Evolutionary conservation across 2,329 filamentous ascomycete genomes (phyloP).

Genomic region (Pezicula neosporulosa): DNA sequence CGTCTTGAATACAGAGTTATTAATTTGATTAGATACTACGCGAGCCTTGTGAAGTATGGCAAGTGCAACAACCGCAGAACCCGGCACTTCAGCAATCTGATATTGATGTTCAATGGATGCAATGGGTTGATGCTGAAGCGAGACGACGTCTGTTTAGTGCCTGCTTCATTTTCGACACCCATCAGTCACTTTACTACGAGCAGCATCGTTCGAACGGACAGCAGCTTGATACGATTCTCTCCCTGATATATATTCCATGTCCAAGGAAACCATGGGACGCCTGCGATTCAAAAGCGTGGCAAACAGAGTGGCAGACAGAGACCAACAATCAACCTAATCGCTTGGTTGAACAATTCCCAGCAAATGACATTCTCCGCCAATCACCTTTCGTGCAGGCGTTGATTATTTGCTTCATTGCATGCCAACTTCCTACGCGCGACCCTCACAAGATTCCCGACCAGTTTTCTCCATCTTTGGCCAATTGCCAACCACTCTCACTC

Average conservation of each 20-base stretch:
- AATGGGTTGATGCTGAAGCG: constrained; percentile 51
- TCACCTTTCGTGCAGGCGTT: constrained; percentile 20
- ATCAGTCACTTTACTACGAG: constrained; percentile 50
- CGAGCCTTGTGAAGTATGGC: neutral
- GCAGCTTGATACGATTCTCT: constrained; percentile 5
- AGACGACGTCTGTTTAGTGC: constrained; percentile 50
- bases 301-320: constrained; percentile 15
- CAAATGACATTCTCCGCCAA: constrained; percentile 5
- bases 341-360: constrained; percentile 9
- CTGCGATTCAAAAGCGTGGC: constrained; percentile 42
- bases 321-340: constrained; percentile 10
- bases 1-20: too few relatives aligned
- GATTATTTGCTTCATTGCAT: constrained; percentile 19
- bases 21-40: constrained; percentile 12
- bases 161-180: constrained; percentile 54
- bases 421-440: constrained; percentile 19
- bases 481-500: constrained; percentile 8
- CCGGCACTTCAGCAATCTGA: constrained; percentile 7
- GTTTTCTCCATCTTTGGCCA: constrained; percentile 8
- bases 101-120: constrained; percentile 35
- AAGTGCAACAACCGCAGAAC: constrained; percentile 4
- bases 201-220: constrained; percentile 30
- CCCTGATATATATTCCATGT: constrained; percentile 17
- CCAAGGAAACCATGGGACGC: constrained; percentile 48
- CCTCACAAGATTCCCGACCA: constrained; percentile 27